Evolutionary conservation across 257 asterid species (phyloP), one percentile per base, ranked within the genome.

Genomic region (Thymus mandschuricus): DNA sequence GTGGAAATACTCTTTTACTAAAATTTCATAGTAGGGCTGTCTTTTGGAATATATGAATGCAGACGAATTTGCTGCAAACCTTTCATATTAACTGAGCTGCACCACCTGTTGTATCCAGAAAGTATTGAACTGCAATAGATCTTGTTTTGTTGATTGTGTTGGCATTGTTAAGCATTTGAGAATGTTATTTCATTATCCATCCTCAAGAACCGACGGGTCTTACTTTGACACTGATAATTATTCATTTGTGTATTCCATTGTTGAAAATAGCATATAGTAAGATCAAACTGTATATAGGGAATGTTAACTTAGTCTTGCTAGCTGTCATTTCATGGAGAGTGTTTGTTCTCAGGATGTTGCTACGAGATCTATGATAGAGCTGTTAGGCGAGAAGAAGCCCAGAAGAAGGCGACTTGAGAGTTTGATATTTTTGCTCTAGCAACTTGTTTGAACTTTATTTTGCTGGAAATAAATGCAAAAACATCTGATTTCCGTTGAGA

Each of bases 281-380:
- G 55, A 34, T 49, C 27, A 21, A 21, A 21, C 21, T 21, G 21
- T 21, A 21, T 21, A 21, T 21, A 0, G 21, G 40, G 28, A 38
- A 27, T 28, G 27, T 29, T 2, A 31, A 43, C 5, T 11, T 8
- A 13, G 51, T 4, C 38, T 3, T 21, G 3, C 43, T 10, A 27
- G 21, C 2, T 46, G 8, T 15, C 10, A 1, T 50, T 27, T 48
- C 2, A 45, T 34, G 45, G 43, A 59, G 58, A 21, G 3, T 75
- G 64, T 10, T 45, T 56, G 8, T 56, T 8, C 44, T 45, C 84
- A 84, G 88, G 88, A 48, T 84, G 88, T 75, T 84, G 84, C 83
- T 79, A 84, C 12, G 88, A 84, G 83, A 81, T 84, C 69, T 81
- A 81, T 29, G 84, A 74, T 30, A 79, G 57, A 60, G 83, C 83